Evolutionary conservation across 2,329 filamentous ascomycete species (phyloP).

Genomic region (Lachnellula cervina): DNA sequence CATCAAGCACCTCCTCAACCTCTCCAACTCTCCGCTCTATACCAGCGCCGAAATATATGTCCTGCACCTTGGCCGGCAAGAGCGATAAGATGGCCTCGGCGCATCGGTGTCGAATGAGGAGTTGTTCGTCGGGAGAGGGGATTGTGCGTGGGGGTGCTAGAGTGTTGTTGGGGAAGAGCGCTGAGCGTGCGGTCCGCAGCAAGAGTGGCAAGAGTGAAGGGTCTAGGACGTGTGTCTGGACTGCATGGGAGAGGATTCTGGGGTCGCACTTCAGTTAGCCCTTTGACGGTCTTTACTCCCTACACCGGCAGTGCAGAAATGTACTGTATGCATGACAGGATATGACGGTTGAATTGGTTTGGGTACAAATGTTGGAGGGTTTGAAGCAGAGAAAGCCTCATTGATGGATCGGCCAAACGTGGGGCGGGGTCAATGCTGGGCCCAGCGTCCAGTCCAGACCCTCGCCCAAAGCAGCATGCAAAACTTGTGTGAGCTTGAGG

Average conservation of each 20-base stretch:
- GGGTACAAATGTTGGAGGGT: background rate
- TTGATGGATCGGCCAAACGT: background rate
- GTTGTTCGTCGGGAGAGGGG: conserved; percentile 55
- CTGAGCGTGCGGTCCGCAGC: conserved; percentile 66
- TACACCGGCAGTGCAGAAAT: background rate
- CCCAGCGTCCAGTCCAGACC: background rate
- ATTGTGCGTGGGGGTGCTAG: conserved; percentile 60
- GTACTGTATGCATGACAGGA: background rate
- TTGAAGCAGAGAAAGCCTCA: background rate
- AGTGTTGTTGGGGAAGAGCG: conserved; percentile 82
- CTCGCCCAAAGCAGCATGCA: conserved; percentile 11
- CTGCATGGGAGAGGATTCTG: conserved; percentile 48
- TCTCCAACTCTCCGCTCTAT: conserved; percentile 30
- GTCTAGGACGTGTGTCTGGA: conserved; percentile 55
- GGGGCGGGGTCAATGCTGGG: background rate
- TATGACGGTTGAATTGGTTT: background rate
- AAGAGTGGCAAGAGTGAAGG: conserved; percentile 60
- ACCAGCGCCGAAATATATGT: conserved; percentile 39
- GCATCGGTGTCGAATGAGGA: conserved; percentile 60
- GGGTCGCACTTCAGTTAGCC: conserved; percentile 15
- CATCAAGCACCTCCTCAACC: conserved; percentile 57
- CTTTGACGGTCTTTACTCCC: background rate
- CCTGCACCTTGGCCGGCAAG: conserved; percentile 36
- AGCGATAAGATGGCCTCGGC: conserved; percentile 51
- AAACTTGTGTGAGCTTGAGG: conserved; percentile 13